A percentile compares a stretch with the other conserved stretches of the same genome.
These are phyloP conservation scores for Vitellaria paradoxa DNA, from an alignment of 179 eudicot genomes.

Conservation along the genomic window DNA sequence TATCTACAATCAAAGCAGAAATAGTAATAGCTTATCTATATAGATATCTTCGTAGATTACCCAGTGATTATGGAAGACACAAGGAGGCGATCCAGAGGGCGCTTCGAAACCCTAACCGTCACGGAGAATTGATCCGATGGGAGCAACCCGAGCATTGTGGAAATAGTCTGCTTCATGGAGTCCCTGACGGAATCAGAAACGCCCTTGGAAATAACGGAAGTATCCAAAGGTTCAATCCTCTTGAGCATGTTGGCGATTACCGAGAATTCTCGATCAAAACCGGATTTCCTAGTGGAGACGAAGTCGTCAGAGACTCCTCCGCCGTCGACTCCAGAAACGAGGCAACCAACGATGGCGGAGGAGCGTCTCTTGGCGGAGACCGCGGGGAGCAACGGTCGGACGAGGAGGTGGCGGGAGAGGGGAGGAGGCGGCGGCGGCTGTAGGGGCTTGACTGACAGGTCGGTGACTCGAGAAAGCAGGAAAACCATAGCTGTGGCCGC, in stretches of 20 bases:
- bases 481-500: slow-evolving; percentile 32
- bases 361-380: slow-evolving; percentile 3
- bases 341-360: slow-evolving; percentile 29
- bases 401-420: slow-evolving; percentile 29
- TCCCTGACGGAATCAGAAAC: slow-evolving; percentile 75
- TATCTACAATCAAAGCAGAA: not conserved
- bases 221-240: slow-evolving; percentile 72
- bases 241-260: slow-evolving; percentile 74
- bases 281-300: slow-evolving; percentile 52
- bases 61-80: slow-evolving; percentile 83
- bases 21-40: too few species aligned
- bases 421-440: slow-evolving; percentile 20
- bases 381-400: slow-evolving; percentile 28
- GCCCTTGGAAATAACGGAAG: slow-evolving; percentile 60
- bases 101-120: slow-evolving; percentile 60
- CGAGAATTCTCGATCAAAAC: slow-evolving; percentile 67
- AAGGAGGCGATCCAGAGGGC: slow-evolving; percentile 65
- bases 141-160: slow-evolving; percentile 75
- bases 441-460: slow-evolving; percentile 37
- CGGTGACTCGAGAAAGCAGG: slow-evolving; percentile 18
- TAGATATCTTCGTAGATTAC: slow-evolving; percentile 26
- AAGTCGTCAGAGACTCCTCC: slow-evolving; percentile 74
- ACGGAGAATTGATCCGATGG: slow-evolving; percentile 83
- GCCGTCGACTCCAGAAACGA: slow-evolving; percentile 68
- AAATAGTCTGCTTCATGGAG: slow-evolving; percentile 89